Base-by-base conservation (phyloP, 73 alveolate species). In the Loxodes magnus region DNA sequence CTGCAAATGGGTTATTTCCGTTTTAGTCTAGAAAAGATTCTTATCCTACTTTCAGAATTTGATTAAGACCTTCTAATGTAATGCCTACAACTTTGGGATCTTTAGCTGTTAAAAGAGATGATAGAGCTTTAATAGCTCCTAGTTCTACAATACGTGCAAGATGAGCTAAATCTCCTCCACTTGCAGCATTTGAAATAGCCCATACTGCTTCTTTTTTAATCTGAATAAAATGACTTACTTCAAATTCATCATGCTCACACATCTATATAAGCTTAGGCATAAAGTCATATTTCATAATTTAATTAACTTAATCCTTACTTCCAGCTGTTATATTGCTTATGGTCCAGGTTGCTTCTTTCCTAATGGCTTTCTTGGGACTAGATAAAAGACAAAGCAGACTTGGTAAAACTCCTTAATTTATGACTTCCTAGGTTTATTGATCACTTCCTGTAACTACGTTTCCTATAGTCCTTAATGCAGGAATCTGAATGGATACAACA, bases 321-420 rank as follows among this genome's bases (percentile, higher is more conserved):
- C 98, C 98, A 16, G 98, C 98, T 3, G 96, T 85, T 34, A 91
- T 75, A 53, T 91, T 91, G 6, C 90, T 62, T 3, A 91, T 38
- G 3, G 93, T 68, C 98, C 98, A 91, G 56, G 91, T 77, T 5
- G 85, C 82, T 62, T 91, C 98, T 79, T 88, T 91, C 56, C 95
- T 84, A 3, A 91, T 77, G 12, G 90, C 43, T 42, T 48, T 48
- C 76, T 80, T 87, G 6, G 51, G 61, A 71, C 81, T 71, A 39
- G 53, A 54, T 30, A 89, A 62, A 4, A 90, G 66, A 36, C 49
- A 50, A 51, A 75, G 77, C 36, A 93, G 52, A 49, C 58, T 60
- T 2, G 68, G 78, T 39, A 93, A 71, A 25, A 73, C 73, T 19
- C 95, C 94, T 34, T 76, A 68, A 44, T 77, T 71, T 24, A 93